These are phyloP conservation scores for Tolypocladium pustulatum DNA, from an alignment of 2,329 filamentous ascomycete species.

Conservation along the genomic window DNA sequence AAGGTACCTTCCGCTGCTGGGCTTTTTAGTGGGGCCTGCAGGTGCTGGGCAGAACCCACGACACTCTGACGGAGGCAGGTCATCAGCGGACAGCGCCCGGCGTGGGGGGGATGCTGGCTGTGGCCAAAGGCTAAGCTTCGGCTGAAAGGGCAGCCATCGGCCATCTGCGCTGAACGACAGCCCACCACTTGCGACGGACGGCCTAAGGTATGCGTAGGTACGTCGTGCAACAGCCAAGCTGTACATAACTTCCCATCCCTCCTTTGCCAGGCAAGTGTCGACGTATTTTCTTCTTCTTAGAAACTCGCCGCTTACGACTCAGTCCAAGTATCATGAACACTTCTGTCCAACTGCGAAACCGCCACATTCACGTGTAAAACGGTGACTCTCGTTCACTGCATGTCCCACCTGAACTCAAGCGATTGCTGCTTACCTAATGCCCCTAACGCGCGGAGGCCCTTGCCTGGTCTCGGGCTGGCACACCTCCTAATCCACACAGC, in stretches of 20 bases:
- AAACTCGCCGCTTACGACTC: neutral
- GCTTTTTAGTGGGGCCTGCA: neutral
- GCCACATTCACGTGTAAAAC: neutral
- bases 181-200: neutral
- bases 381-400: neutral
- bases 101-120: too few relatives aligned
- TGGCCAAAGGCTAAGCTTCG: neutral
- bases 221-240: neutral
- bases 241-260: neutral
- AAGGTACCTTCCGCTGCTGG: neutral
- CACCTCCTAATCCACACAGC: conserved; percentile 19
- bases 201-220: neutral
- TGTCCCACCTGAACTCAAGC: neutral
- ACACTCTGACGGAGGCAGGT: neutral
- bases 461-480: conserved; percentile 5
- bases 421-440: conserved; percentile 13
- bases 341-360: neutral
- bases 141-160: neutral
- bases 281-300: neutral
- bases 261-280: neutral
- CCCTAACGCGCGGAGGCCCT: conserved; percentile 9
- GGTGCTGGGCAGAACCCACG: neutral
- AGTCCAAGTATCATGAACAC: too few relatives aligned
- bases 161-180: neutral
- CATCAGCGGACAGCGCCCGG: neutral